A percentile compares a stretch with the other conserved stretches of the same genome.
Conservation (phyloP, 371 early-diverging fungal genomes). For the Mortierella sp. region DNA sequence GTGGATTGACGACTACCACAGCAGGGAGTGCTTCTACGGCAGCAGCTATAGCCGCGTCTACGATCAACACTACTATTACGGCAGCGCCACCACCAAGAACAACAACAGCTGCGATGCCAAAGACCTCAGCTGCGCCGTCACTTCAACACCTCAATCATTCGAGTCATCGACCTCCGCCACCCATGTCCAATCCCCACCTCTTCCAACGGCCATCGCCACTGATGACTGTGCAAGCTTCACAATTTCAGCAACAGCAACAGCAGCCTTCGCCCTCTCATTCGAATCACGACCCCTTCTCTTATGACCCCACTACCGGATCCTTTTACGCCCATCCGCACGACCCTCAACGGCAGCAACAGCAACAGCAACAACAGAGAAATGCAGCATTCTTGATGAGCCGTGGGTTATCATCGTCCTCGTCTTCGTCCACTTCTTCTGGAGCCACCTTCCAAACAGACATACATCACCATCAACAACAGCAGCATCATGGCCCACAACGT, state of each 20-base stretch:
- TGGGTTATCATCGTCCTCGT: conserved; percentile 35
- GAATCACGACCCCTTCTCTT: conserved; percentile 19
- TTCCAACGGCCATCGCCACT: conserved; percentile 6
- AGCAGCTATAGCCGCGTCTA: neutral
- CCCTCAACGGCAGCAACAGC: conserved; percentile 13
- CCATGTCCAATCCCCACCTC: neutral
- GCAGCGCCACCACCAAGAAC: no score
- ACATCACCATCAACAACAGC: neutral
- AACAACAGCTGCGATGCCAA: neutral
- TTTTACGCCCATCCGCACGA: conserved; percentile 10
- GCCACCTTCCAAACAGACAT: conserved; percentile 6
- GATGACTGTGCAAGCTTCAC: neutral
- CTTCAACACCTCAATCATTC: conserved; percentile 7
- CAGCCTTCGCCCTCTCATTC: conserved; percentile 22
- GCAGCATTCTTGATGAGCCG: conserved; percentile 29
- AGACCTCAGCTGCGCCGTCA: neutral
- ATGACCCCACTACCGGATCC: conserved; percentile 15
- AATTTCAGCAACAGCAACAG: conserved; percentile 5
- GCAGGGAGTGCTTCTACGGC: neutral
- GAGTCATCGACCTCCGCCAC: conserved; percentile 12
- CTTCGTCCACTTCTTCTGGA: conserved; percentile 35
- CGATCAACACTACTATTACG: neutral
- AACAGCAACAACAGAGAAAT: conserved; percentile 9
- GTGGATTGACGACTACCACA: conserved; percentile 19
- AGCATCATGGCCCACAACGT: neutral